phyloP scores from a whole-genome alignment of 75 land plant species.

The Cryptomeria japonica region DNA sequence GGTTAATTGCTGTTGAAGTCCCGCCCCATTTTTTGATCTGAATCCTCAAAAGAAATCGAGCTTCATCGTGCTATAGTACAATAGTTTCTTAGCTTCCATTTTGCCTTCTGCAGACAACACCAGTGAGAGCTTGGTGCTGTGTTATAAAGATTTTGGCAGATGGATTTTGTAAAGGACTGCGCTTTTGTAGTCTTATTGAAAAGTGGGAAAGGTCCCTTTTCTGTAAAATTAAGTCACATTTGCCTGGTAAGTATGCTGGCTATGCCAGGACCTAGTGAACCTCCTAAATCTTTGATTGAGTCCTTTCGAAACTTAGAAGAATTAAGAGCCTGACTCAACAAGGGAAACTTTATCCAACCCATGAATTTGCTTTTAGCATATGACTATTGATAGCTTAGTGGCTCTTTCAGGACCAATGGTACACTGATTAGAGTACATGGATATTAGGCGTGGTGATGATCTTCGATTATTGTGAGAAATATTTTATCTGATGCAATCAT shows the following conservation, averaged over 20 bases:
- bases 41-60: background rate
- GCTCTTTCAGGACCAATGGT: background rate
- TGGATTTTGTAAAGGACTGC: background rate
- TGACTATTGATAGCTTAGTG: background rate
- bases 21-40: background rate
- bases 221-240: background rate
- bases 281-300: background rate
- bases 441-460: background rate
- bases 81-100: background rate
- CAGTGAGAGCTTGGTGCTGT: background rate
- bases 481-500: background rate
- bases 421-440: background rate
- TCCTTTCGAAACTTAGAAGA: background rate
- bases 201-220: background rate
- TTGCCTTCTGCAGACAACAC: background rate
- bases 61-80: too few relatives aligned
- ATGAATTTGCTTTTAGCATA: background rate
- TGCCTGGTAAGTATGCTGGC: background rate
- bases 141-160: background rate
- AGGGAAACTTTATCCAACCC: background rate
- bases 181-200: background rate
- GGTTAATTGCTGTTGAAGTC: background rate
- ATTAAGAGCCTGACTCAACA: background rate
- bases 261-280: background rate
- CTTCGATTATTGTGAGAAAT: background rate